Base-by-base conservation (phyloP, 495 filamentous ascomycete species). In the Penicillium daleae region DNA sequence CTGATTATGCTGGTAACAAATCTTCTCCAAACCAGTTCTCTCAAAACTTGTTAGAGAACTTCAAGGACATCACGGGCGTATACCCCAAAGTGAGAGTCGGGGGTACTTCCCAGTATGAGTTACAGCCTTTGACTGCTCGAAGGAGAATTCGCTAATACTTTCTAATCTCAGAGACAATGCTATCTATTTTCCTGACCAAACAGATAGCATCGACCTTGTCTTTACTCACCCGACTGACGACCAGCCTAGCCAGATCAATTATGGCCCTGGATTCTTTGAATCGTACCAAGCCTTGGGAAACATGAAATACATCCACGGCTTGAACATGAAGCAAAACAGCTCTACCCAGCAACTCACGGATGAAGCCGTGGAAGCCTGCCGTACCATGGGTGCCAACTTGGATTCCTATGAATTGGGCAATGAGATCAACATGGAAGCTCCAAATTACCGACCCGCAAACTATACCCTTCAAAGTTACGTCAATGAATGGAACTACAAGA, bases 1-100 rank as follows among this genome's bases (percentile, higher is more conserved):
- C 67, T 0, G 62, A 70, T 24, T 72, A 70, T 58, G 67, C 65
- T 44, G 70, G 70, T 2, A 72, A 67, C 42, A 66, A 67, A 17
- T 66, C 67, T 1, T 51, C 63, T 17, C 70, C 70, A 4, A 72
- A 72, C 31, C 12, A 48, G 2, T 72, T 72, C 31, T 66, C 70
- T 6, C 50, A 56, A n/a, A 65, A 66, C 12, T 26, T 72, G 21
- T 31, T 72, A 19, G 19, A 56, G 6, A 70, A 70, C 35, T 58
- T 72, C 52, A 56, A 65, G 19, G 15, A 24, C 1, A 32, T 67
- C 9, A 66, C 65, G 0, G 70, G 70, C 0, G 48, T 61, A 0
- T 39, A 24, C 19, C 70, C 70, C 1, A 52, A 57, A 31, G 58
- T 70, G 13, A 46, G 67, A 50, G 67, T 72, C 22, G 70, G 70